Conservation (phyloP, 495 filamentous ascomycete species). For the Podospora pseudocomata region DNA sequence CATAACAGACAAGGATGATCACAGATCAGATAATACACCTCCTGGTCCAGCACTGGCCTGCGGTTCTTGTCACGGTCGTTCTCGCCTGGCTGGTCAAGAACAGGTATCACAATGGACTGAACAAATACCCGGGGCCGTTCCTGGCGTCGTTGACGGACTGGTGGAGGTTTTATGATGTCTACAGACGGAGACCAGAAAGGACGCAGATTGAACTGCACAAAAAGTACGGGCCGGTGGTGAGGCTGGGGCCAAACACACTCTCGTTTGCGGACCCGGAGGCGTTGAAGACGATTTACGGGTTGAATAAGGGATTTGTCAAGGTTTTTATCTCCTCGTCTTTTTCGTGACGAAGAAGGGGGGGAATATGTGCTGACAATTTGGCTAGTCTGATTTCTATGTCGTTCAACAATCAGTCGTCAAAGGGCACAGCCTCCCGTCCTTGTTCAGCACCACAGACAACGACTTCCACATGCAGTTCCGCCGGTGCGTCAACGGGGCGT, state of each 20-base stretch:
- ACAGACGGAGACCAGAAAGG: constrained; percentile 56
- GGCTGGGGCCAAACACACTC: constrained; percentile 63
- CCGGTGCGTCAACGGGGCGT: constrained; percentile 66
- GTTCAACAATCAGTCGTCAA: constrained; percentile 64
- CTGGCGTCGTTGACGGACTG: constrained; percentile 63
- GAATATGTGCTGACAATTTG: constrained; percentile 19
- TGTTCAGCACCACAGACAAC: constrained; percentile 77
- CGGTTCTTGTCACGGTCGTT: constrained; percentile 31
- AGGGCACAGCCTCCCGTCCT: constrained; percentile 60
- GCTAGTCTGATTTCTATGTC: constrained; percentile 65
- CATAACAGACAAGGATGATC: constrained; percentile 19
- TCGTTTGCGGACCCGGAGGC: constrained; percentile 65
- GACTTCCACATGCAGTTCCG: constrained; percentile 68
- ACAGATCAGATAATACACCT: constrained; percentile 26
- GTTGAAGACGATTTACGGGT: constrained; percentile 70
- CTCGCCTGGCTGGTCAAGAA: constrained; percentile 51
- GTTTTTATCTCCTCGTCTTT: constrained; percentile 37
- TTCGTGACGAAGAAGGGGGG: background rate
- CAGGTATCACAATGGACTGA: constrained; percentile 56
- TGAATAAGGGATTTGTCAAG: constrained; percentile 80
- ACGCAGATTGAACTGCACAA: constrained; percentile 64
- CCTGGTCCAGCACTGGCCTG: constrained; percentile 49
- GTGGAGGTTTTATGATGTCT: constrained; percentile 68
- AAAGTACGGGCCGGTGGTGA: constrained; percentile 68
- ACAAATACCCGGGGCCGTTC: constrained; percentile 64